Evolutionary conservation across 1,284 basidiomycete genomes (phyloP).

Genomic region (Takashimella koratensis): DNA sequence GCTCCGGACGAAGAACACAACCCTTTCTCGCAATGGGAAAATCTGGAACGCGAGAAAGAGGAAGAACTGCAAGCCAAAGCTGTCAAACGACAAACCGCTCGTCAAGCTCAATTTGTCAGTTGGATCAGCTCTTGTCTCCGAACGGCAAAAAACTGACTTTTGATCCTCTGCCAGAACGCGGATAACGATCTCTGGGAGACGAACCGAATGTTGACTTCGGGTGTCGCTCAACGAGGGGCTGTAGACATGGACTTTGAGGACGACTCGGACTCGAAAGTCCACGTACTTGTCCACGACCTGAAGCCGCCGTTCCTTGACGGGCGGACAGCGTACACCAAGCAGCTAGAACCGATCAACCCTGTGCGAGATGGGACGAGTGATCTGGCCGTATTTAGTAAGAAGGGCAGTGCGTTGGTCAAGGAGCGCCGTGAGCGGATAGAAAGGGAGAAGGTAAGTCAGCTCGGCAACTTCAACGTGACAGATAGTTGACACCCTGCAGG

Average conservation of each 20-base stretch:
- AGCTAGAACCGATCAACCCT: conserved; percentile 95
- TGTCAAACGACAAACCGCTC: conserved; percentile 81
- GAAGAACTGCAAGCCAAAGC: conserved; percentile 75
- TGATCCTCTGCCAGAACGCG: conserved; percentile 75
- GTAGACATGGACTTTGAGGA: conserved; percentile 89
- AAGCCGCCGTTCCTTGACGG: conserved; percentile 98
- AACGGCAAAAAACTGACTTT: neutral
- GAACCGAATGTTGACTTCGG: conserved; percentile 93
- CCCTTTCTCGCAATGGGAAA: conserved; percentile 87
- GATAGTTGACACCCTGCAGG: conserved; percentile 39
- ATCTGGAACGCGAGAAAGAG: conserved; percentile 66
- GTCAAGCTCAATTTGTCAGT: conserved; percentile 88
- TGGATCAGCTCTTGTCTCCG: neutral
- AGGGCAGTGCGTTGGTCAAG: conserved; percentile 86
- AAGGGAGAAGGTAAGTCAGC: conserved; percentile 62
- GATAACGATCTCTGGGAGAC: conserved; percentile 99
- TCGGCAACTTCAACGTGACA: neutral
- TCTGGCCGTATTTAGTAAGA: conserved; percentile 91
- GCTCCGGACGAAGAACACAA: conserved; percentile 85
- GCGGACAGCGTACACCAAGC: conserved; percentile 91
- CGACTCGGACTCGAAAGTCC: conserved; percentile 90
- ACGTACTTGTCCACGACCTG: conserved; percentile 94
- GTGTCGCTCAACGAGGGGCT: conserved; percentile 77
- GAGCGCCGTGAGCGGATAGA: conserved; percentile 96
- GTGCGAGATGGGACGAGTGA: conserved; percentile 91